Conservation (phyloP, 176 grass and related monocot species). For the Panicum miliaceum region DNA sequence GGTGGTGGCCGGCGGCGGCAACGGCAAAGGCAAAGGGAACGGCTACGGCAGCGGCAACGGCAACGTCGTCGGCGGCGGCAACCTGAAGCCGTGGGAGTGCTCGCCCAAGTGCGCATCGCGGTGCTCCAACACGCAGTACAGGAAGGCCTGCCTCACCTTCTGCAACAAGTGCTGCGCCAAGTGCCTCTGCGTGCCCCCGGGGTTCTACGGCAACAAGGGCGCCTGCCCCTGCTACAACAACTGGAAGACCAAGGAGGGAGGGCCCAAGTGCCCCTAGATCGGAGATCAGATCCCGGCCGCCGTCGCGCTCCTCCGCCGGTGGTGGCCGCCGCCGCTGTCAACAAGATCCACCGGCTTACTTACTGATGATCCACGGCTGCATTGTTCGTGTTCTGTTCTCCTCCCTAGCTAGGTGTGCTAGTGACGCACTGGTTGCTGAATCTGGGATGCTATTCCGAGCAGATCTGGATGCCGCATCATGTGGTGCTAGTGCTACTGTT, state of each 20-base stretch:
- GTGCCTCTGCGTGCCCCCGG: slow-evolving; percentile 68
- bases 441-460: neutral
- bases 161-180: slow-evolving; percentile 68
- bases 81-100: slow-evolving; percentile 57
- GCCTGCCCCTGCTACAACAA: slow-evolving; percentile 72
- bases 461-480: neutral
- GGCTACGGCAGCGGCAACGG: neutral
- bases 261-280: slow-evolving; percentile 53
- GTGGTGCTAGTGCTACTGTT: neutral
- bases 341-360: no score
- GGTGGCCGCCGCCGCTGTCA: no score
- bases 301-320: no score
- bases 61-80: neutral
- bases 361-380: neutral
- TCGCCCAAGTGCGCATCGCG: slow-evolving; percentile 37
- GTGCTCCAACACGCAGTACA: slow-evolving; percentile 54
- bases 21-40: neutral
- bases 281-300: no score
- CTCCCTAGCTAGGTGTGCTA: neutral
- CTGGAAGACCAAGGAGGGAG: slow-evolving; percentile 68
- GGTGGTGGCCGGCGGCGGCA: neutral
- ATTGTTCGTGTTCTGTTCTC: neutral
- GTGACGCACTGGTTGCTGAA: neutral
- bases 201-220: slow-evolving; percentile 65
- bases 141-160: slow-evolving; percentile 63